Percentiles rank a stretch among this genome's conserved stretches.
phyloP scores from a whole-genome alignment of 176 grass and related monocot genomes.

The Neostapfia colusana region DNA sequence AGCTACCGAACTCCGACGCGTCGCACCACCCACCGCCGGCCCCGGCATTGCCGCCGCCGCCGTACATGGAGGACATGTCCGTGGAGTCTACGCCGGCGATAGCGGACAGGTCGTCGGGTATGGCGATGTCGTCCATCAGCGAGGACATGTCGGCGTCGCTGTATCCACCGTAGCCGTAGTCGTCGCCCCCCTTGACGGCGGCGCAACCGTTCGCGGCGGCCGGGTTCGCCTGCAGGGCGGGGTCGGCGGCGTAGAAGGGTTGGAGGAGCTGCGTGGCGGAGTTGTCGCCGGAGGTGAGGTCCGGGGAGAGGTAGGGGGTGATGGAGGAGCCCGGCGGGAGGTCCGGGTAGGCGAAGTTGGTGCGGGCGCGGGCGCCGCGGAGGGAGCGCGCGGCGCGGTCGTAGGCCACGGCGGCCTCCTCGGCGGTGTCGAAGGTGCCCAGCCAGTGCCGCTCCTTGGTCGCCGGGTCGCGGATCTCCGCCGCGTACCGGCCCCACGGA shows the following conservation, averaged over 20 bases:
- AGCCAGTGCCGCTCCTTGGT: conserved; percentile 98
- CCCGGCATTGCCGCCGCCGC: neutral
- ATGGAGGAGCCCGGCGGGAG: conserved; percentile 85
- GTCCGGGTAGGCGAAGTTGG: conserved; percentile 97
- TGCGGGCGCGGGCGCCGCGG: conserved; percentile 71
- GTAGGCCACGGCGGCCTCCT: conserved; percentile 95
- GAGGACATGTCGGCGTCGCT: conserved; percentile 37
- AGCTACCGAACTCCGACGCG: conserved; percentile 46
- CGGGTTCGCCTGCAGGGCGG: neutral
- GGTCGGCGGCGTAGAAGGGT: conserved; percentile 36
- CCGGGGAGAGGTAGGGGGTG: conserved; percentile 95
- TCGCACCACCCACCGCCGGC: conserved; percentile 57
- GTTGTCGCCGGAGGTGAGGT: conserved; percentile 56
- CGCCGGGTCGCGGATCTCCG: conserved; percentile 95
- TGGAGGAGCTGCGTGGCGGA: conserved; percentile 42
- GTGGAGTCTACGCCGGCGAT: neutral
- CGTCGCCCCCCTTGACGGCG: neutral
- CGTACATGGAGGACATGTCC: conserved; percentile 26
- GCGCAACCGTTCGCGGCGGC: neutral
- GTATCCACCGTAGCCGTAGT: neutral
- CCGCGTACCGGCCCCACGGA: conserved; percentile 95
- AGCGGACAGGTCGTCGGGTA: conserved; percentile 40
- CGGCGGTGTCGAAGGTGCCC: conserved; percentile 92
- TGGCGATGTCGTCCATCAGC: conserved; percentile 47
- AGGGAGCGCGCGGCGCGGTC: conserved; percentile 85